Percentiles rank a stretch among this genome's conserved stretches.
These are phyloP conservation scores for Tilletia indica DNA, from an alignment of 1,284 basidiomycete species.

Conservation along the genomic window DNA sequence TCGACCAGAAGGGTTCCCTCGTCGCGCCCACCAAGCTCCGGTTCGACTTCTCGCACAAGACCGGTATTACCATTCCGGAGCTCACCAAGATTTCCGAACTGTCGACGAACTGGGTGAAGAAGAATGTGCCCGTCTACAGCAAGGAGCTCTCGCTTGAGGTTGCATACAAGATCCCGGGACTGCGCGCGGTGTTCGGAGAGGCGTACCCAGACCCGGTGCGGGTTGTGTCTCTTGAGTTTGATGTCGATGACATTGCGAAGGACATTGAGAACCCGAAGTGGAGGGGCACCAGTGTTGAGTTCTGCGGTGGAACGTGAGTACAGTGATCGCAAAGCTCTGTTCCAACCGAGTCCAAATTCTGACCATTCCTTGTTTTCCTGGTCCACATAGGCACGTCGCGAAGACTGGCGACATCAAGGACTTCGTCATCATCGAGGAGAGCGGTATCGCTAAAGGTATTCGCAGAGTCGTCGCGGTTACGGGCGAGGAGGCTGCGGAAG, in stretches of 20 bases:
- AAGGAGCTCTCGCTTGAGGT: constrained; percentile 79
- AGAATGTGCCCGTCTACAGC: constrained; percentile 81
- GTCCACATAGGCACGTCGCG: constrained; percentile 72
- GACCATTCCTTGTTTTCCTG: not conserved
- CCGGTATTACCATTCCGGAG: constrained; percentile 73
- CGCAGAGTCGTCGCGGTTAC: constrained; percentile 91
- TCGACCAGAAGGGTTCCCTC: constrained; percentile 96
- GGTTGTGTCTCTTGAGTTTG: constrained; percentile 84
- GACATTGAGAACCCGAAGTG: constrained; percentile 87
- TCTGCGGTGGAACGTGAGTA: constrained; percentile 82
- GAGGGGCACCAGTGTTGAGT: constrained; percentile 86
- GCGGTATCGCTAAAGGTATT: constrained; percentile 96
- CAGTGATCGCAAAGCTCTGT: not conserved
- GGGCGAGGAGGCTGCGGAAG: constrained; percentile 84
- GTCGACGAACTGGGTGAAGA: constrained; percentile 83
- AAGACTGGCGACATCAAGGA: constrained; percentile 95
- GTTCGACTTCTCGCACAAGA: constrained; percentile 97
- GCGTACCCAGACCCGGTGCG: constrained; percentile 95
- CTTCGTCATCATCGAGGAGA: constrained; percentile 90
- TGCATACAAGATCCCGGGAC: constrained; percentile 83
- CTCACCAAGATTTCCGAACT: constrained; percentile 79
- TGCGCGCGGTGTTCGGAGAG: constrained; percentile 96
- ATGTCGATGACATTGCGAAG: constrained; percentile 77
- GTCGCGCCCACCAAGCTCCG: constrained; percentile 92
- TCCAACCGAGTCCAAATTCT: constrained; percentile 12